Evolutionary conservation across 495 filamentous ascomycete species (phyloP).

Genomic region (Xylaria curta): DNA sequence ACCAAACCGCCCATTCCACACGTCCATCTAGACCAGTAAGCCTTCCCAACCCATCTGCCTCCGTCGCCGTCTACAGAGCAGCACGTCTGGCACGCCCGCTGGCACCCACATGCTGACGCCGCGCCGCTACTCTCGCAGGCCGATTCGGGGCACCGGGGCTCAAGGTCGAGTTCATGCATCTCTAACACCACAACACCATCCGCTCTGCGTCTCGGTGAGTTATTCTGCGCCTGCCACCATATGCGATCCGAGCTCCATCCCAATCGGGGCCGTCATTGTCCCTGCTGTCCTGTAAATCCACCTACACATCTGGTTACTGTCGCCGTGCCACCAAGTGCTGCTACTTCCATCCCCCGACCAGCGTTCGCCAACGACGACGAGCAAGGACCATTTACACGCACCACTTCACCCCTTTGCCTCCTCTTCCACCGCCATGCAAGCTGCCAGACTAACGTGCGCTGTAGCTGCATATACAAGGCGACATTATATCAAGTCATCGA

Average conservation of each 20-base stretch:
- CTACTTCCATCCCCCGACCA: conserved; percentile 26
- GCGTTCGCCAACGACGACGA: neutral
- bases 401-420: neutral
- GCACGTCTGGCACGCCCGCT: conserved; percentile 14
- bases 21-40: conserved; percentile 38
- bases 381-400: neutral
- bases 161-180: conserved; percentile 42
- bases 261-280: conserved; percentile 32
- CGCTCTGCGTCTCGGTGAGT: conserved; percentile 46
- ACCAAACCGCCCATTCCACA: conserved; percentile 34
- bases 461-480: conserved; percentile 15
- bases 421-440: neutral
- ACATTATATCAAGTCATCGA: conserved; percentile 1
- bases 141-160: conserved; percentile 38
- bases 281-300: conserved; percentile 19
- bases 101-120: conserved; percentile 27
- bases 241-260: conserved; percentile 46
- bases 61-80: conserved; percentile 14
- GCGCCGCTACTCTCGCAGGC: conserved; percentile 32
- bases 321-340: conserved; percentile 24
- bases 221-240: conserved; percentile 38
- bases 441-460: conserved; percentile 5
- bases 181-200: conserved; percentile 45
- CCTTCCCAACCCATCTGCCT: conserved; percentile 29
- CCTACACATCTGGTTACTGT: conserved; percentile 14